Conservation (phyloP, 345 rosid genomes). For the Aquilaria malaccensis region DNA sequence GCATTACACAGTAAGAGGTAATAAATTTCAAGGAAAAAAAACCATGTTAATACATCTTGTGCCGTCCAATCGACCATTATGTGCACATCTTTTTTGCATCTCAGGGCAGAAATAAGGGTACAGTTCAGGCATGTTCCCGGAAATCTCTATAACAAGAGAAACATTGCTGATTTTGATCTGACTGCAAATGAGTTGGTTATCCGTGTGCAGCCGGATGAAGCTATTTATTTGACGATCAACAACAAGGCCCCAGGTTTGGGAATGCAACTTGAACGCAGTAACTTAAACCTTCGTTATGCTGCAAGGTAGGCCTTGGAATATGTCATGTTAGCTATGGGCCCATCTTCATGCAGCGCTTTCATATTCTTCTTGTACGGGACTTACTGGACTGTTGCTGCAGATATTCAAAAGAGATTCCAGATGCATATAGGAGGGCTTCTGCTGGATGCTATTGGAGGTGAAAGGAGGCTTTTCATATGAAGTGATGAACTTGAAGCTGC, state of each 20-base stretch:
- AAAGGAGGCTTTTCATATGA: slow-evolving; percentile 88
- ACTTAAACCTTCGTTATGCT: slow-evolving; percentile 85
- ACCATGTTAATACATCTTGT: too few relatives aligned
- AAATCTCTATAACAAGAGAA: slow-evolving; percentile 61
- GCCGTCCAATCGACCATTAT: background rate
- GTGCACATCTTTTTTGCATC: background rate
- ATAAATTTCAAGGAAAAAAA: too few relatives aligned
- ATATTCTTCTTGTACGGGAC: too few relatives aligned
- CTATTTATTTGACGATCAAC: slow-evolving; percentile 90
- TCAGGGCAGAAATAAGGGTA: slow-evolving; percentile 96
- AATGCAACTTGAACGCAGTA: slow-evolving; percentile 89
- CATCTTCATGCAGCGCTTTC: too few relatives aligned
- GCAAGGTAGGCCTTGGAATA: slow-evolving; percentile 45
- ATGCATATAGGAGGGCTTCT: slow-evolving; percentile 95
- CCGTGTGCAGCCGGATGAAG: slow-evolving; percentile 96
- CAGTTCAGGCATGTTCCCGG: slow-evolving; percentile 99
- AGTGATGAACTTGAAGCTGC: slow-evolving; percentile 98
- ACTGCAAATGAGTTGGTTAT: slow-evolving; percentile 95
- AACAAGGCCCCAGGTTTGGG: slow-evolving; percentile 98
- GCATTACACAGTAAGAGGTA: slow-evolving; percentile 83
- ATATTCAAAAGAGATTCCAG: slow-evolving; percentile 95
- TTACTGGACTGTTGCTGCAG: slow-evolving; percentile 21
- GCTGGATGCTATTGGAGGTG: slow-evolving; percentile 93
- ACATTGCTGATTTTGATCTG: slow-evolving; percentile 68
- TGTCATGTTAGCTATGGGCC: too few relatives aligned